A percentile compares a stretch with the other conserved stretches of the same genome.
Evolutionary conservation across 2,329 filamentous ascomycete genomes (phyloP).

Genomic region (Aspergillus ustus): DNA sequence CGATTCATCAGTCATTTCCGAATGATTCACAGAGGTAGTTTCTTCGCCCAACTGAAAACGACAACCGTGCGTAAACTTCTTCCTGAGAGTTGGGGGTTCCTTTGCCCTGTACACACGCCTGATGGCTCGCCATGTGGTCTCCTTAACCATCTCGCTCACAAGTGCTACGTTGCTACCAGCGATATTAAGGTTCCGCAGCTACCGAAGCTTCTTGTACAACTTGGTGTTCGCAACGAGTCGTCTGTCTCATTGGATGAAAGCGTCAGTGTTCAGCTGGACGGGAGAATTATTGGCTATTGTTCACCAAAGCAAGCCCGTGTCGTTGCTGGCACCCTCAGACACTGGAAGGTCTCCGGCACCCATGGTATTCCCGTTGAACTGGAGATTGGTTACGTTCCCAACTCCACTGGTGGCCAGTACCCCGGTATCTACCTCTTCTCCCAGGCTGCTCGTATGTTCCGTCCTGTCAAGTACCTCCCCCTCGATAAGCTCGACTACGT

Average conservation of each 20-base stretch:
- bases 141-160: constrained; percentile 92
- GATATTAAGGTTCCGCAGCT: constrained; percentile 75
- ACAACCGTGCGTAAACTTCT: constrained; percentile 94
- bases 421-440: constrained; percentile 95
- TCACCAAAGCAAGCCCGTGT: constrained; percentile 78
- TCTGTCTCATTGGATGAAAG: constrained; percentile 81
- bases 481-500: constrained; percentile 85
- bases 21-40: constrained; percentile 98
- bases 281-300: constrained; percentile 87
- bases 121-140: constrained; percentile 95
- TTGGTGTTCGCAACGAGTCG: constrained; percentile 77
- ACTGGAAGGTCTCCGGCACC: constrained; percentile 92
- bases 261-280: constrained; percentile 88
- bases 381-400: constrained; percentile 89
- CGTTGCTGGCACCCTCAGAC: constrained; percentile 84
- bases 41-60: constrained; percentile 97
- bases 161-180: constrained; percentile 84
- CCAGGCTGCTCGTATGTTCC: constrained; percentile 80
- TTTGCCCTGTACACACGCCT: constrained; percentile 96
- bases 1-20: constrained; percentile 99
- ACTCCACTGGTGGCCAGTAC: constrained; percentile 89
- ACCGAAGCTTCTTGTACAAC: constrained; percentile 72
- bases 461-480: constrained; percentile 89
- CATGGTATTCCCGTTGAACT: constrained; percentile 80
- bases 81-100: constrained; percentile 96